Conservation (phyloP, 139 green algal genomes). For the Picocystis salinarum region DNA sequence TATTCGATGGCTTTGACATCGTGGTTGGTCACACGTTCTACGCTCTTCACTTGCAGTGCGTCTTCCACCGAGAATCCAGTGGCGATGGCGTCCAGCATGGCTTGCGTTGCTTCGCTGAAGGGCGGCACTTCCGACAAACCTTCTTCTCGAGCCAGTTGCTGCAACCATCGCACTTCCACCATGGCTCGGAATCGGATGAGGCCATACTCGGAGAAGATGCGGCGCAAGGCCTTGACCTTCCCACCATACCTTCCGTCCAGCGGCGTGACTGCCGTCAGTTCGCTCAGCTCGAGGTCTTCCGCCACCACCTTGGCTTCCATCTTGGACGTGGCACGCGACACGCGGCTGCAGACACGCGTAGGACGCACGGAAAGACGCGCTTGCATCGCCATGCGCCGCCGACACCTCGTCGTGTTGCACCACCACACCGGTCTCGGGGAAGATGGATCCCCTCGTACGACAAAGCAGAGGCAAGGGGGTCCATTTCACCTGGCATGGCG, state of each 20-base stretch:
- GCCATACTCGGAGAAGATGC: constrained; percentile 86
- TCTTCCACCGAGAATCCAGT: constrained; percentile 25
- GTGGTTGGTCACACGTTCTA: constrained; percentile 85
- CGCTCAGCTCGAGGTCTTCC: constrained; percentile 39
- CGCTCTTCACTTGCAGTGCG: constrained; percentile 37
- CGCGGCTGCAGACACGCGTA: too few species aligned
- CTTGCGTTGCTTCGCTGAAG: constrained; percentile 48
- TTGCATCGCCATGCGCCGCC: too few species aligned
- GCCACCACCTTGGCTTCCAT: background rate
- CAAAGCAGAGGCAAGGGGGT: too few species aligned
- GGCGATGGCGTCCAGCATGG: constrained; percentile 55
- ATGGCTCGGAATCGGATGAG: constrained; percentile 81
- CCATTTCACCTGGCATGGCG: too few species aligned
- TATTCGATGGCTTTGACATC: constrained; percentile 74
- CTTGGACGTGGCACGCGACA: too few species aligned
- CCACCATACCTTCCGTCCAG: constrained; percentile 74
- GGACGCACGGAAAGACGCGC: too few species aligned
- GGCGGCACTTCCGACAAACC: constrained; percentile 49
- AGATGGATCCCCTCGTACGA: too few species aligned
- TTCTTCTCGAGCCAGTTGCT: constrained; percentile 14
- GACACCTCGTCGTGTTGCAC: too few species aligned
- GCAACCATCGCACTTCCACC: constrained; percentile 93
- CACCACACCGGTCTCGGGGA: too few species aligned
- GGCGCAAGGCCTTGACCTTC: constrained; percentile 47
- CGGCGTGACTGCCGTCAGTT: constrained; percentile 67